Evolutionary conservation across 306 rosid genomes (phyloP), one percentile per base, ranked within the genome.

Genomic region (Lotus japonicus): DNA sequence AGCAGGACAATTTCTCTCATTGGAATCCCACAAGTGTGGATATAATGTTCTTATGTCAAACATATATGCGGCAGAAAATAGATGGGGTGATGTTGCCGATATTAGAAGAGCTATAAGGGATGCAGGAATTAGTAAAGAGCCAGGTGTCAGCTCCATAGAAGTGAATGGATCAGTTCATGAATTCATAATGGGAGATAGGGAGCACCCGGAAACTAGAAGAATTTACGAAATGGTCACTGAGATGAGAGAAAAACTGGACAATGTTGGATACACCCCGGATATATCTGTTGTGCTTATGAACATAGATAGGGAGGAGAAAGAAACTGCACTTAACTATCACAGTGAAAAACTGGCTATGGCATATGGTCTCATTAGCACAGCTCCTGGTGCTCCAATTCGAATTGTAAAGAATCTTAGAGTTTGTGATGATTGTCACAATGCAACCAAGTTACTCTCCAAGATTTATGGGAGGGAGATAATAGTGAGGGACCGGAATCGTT

Each of bases 341-440:
- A 85, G 95, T 51, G 95, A 85, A 64, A 88, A 78, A 72, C 70
- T 88, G 49, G 95, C 95, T 10, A 77, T 80, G 83, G 95, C 95
- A n/a, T 88, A 83, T 63, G 91, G 95, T 4, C 85, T 85, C 11
- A 79, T 88, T 60, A 72, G 82, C 58, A 81, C 89, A 8, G 74
- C 73, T 49, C 78, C 83, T 0, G 83, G 87, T 57, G 79, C 75
- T 14, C 83, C 91, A 1, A 77, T 88, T 51, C 72, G 89, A 51
- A 73, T 85, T 12, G 77, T 82, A 43, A 88, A 88, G 84, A 88
- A 85, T 65, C 87, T 88, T 57, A 66, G 95, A 56, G 72, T 85
- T 16, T 88, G 91, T 57, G 76, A 85, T 28, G 95, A 88, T 49
- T 88, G 95, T 53, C 95, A 88, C 41, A 55, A 74, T 16, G 89